A percentile compares a stretch with the other conserved stretches of the same genome.
Evolutionary conservation across 2,329 filamentous ascomycete species (phyloP).

Genomic region (Aspergillus sp.): DNA sequence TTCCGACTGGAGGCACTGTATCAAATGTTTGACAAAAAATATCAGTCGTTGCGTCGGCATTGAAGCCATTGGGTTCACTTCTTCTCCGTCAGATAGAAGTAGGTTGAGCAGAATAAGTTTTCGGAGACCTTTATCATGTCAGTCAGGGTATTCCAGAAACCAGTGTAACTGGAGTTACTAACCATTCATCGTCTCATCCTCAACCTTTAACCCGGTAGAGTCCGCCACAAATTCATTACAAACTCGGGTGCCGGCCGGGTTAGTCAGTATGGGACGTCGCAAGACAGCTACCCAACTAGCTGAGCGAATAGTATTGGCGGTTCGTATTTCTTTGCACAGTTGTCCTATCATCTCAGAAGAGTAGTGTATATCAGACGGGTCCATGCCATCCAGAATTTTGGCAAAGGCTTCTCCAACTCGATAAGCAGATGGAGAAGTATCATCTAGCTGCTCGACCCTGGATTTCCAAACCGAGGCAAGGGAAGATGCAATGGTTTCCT

Average conservation of each 20-base stretch:
- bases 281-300: slow-evolving; percentile 51
- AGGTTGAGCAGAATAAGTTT: slow-evolving; percentile 56
- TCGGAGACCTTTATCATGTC: slow-evolving; percentile 39
- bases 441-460: slow-evolving; percentile 31
- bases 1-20: slow-evolving; percentile 66
- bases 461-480: slow-evolving; percentile 35
- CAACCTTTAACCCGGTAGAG: slow-evolving; percentile 54
- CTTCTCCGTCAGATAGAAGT: slow-evolving; percentile 50
- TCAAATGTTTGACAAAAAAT: slow-evolving; percentile 77
- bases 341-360: slow-evolving; percentile 33
- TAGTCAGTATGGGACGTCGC: slow-evolving; percentile 49
- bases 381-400: slow-evolving; percentile 37
- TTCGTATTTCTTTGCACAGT: slow-evolving; percentile 36
- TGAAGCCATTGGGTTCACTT: slow-evolving; percentile 48
- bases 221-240: slow-evolving; percentile 63
- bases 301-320: slow-evolving; percentile 47
- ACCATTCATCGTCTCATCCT: slow-evolving; percentile 46
- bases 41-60: slow-evolving; percentile 66
- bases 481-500: slow-evolving; percentile 22
- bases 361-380: slow-evolving; percentile 24
- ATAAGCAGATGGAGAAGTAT: slow-evolving; percentile 36
- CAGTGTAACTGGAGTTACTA: slow-evolving; percentile 11
- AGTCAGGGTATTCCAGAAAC: background rate
- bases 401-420: slow-evolving; percentile 42
- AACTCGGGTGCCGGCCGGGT: slow-evolving; percentile 49